Evolutionary conservation across 345 rosid species (phyloP).

Genomic region (Durio zibethinus): DNA sequence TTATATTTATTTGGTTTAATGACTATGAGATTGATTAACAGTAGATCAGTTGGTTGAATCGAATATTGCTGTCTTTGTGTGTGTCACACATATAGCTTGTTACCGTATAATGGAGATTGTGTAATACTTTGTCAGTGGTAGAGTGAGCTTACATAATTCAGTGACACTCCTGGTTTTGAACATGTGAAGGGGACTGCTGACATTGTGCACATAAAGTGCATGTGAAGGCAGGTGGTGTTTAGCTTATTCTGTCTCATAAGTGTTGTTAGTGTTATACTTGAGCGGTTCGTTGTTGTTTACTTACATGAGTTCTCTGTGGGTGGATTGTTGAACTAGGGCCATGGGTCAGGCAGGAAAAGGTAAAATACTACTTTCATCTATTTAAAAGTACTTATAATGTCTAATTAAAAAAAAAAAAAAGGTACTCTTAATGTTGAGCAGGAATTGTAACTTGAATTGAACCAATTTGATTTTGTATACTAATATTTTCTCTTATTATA

Average conservation of each 20-base stretch:
- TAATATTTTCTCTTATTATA: no score
- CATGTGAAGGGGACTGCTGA: no score
- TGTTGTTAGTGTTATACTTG: neutral
- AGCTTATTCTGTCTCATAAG: no score
- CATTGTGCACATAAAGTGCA: neutral
- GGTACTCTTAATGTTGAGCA: no score
- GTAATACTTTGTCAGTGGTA: neutral
- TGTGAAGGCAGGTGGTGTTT: neutral
- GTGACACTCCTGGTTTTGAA: neutral
- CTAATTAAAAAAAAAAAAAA: no score
- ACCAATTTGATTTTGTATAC: no score
- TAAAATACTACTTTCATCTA: no score
- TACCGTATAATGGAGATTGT: neutral
- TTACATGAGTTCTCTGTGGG: neutral
- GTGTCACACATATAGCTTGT: neutral
- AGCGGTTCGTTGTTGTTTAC: neutral
- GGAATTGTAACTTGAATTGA: no score
- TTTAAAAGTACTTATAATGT: no score
- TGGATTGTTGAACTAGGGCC: neutral
- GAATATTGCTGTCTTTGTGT: neutral
- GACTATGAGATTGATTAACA: neutral
- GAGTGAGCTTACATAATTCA: no score
- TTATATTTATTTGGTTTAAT: neutral
- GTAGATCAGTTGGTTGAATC: neutral
- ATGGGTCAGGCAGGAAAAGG: no score